A percentile compares a stretch with the other conserved stretches of the same genome.
phyloP scores from a whole-genome alignment of 163 green algal genomes.

The Scenedesmus sp. region DNA sequence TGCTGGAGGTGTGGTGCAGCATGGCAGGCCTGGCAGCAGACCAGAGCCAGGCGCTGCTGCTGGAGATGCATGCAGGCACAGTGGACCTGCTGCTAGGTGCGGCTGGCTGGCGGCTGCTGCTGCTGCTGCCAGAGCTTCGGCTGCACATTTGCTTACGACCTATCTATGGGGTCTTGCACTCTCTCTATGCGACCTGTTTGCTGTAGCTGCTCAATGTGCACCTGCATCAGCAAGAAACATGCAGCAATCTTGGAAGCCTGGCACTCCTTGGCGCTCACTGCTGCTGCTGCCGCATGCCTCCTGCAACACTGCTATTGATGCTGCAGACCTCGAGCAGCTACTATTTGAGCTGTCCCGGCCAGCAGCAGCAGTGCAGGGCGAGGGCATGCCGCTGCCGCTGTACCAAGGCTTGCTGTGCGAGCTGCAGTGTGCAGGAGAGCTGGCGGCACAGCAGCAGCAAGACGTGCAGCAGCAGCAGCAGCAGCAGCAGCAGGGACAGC shows the following conservation, averaged over 20 bases:
- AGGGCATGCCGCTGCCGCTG: background rate
- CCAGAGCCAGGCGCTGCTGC: background rate
- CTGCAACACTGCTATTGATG: background rate
- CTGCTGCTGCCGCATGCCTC: background rate
- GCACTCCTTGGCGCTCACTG: background rate
- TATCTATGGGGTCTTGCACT: too few relatives aligned
- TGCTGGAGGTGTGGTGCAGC: constrained; percentile 33
- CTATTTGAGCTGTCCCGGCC: constrained; percentile 56
- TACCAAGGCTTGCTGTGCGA: constrained; percentile 5
- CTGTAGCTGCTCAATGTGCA: too few relatives aligned
- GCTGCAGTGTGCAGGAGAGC: background rate
- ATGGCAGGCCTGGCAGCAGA: background rate
- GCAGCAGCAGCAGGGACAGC: background rate
- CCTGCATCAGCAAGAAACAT: background rate
- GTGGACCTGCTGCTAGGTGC: constrained; percentile 56
- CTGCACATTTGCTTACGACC: too few relatives aligned
- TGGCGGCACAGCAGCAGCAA: background rate
- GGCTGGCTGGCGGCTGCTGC: background rate
- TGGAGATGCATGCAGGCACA: constrained; percentile 52
- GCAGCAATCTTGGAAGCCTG: background rate
- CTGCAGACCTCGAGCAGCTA: constrained; percentile 53
- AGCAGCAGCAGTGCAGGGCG: constrained; percentile 9
- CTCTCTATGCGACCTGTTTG: too few relatives aligned
- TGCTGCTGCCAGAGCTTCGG: background rate
- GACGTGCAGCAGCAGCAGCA: background rate